Evolutionary conservation across 257 asterid genomes (phyloP), one percentile per base, ranked within the genome.

Genomic region (Gentiana straminea): DNA sequence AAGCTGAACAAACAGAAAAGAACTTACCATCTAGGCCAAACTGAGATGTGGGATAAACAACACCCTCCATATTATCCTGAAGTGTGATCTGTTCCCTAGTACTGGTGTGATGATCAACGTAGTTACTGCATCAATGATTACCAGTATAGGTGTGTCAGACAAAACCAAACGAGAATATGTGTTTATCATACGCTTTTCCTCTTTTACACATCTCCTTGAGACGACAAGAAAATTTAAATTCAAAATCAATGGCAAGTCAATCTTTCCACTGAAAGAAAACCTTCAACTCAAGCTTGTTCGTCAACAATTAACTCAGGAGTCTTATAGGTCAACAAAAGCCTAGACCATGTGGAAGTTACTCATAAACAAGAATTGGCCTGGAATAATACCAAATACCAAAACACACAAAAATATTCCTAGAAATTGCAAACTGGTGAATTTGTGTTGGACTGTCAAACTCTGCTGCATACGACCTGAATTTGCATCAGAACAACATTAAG

Each of bases 41-140:
- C 73, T 84, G 84, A 60, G 95, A 80, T 6, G 95, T 79, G 59
- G 99, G 83, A 74, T 83, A 85, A 72, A 80, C 64, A 52, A 77
- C 90, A 2, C 95, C 88, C 70, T 80, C 95, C 87, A 85, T 63
- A 70, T 77, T 75, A 78, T 92, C 99, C 73, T 92, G 99, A 57
- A 92, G 94, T 32, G 99, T 92, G 52, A 92, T 92, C 79, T 92
- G 99, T 62, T 92, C 99, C 83, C 91, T 85, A 61, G 97, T 85
- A 79, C 99, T 88, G 61, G 88, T 74, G 72, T 88, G 99, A 80
- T 88, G 94, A 77, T 88, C 99, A 24, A 85, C 93, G 73, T 70
- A 88, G 73, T 92, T 83, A 64, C 99, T 92, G 99, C 82, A 75
- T 58, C 62, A 52, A 70, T 59, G 37, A 49, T 54, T 74, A 51